phyloP scores from a whole-genome alignment of 495 filamentous ascomycete species.

The Massariosphaeria phaeospora region DNA sequence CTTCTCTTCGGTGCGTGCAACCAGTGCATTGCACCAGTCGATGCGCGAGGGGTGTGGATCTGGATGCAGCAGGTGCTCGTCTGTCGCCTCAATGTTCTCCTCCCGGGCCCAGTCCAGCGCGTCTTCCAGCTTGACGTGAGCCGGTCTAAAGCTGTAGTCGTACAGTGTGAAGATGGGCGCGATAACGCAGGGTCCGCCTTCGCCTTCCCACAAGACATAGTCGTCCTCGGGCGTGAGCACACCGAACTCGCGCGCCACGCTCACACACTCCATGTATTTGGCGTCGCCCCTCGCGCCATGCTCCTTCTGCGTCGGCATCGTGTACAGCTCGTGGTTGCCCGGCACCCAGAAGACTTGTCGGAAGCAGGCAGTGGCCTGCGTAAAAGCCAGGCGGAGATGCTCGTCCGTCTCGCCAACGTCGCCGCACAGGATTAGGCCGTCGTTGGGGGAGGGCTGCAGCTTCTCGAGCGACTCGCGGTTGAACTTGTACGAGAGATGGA shows the following conservation, averaged over 20 bases:
- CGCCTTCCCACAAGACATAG: slow-evolving; percentile 39
- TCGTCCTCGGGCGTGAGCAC: slow-evolving; percentile 42
- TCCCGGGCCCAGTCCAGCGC: slow-evolving; percentile 41
- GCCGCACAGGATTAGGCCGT: slow-evolving; percentile 41
- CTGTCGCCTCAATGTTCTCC: slow-evolving; percentile 39
- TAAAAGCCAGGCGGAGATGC: slow-evolving; percentile 37
- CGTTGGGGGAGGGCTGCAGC: slow-evolving; percentile 32
- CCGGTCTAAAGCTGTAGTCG: slow-evolving; percentile 42
- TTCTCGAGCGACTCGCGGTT: slow-evolving; percentile 40
- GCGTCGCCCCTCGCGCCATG: slow-evolving; percentile 35
- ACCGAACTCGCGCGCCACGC: slow-evolving; percentile 35
- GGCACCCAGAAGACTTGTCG: slow-evolving; percentile 40
- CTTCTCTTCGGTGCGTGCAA: slow-evolving; percentile 33
- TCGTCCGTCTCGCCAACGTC: slow-evolving; percentile 40
- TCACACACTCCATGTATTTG: slow-evolving; percentile 41
- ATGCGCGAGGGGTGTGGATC: slow-evolving; percentile 38
- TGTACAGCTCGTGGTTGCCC: slow-evolving; percentile 45
- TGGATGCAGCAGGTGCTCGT: slow-evolving; percentile 38
- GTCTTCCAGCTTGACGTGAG: slow-evolving; percentile 33
- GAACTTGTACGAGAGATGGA: slow-evolving; percentile 39
- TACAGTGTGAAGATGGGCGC: slow-evolving; percentile 43
- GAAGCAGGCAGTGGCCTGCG: slow-evolving; percentile 36
- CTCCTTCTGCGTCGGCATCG: slow-evolving; percentile 31
- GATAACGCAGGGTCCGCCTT: slow-evolving; percentile 37
- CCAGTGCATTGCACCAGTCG: slow-evolving; percentile 39